Base-by-base conservation (phyloP, 2,329 filamentous ascomycete species). In the Lojkania enalia region DNA sequence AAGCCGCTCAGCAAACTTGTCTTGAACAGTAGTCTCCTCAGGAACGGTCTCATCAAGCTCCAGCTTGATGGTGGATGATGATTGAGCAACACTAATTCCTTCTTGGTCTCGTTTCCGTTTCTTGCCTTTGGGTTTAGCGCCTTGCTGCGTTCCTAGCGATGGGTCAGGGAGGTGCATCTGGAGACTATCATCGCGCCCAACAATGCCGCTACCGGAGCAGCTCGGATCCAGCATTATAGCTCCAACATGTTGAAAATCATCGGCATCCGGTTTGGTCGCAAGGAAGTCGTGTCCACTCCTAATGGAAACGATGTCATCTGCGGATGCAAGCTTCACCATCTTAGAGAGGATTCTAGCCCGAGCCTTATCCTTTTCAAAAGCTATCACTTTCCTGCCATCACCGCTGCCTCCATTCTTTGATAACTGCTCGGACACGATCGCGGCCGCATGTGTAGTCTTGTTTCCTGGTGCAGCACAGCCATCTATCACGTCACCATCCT, bases 381-480 rank as follows among this genome's bases (percentile, higher is more conserved):
- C 90, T 54, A 84, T 84, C 18, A 99, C 19, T 74, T 71, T 11
- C 49, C 35, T 12, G 44, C 37, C 2, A 7, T 45, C 46, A 5
- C 43, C n/a, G 20, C 13, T 15, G 14, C 30, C 6, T 7, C 19
- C 13, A n/a, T 14, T 27, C 18, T 12, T 7, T 48, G 44, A 41
- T 57, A 56, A 64, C 71, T 72, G 37, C 69, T 72, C 40, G 67
- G 74, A 37, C 2, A 94, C 62, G 3, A 96, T 82, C 2, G 90
- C 87, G 0, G 91, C 90, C 35, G 95, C 73, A 67, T 97, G 94
- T 5, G 92, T 97, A 1, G 94, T 97, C 72, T 99, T 99, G 70
- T 99, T 99, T 4, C 94, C 94, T 1, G 94, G 94, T 0, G 94
- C 94, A 0, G 94, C 89, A 66, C 92, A 97, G 0, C 88, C 88